phyloP scores from a whole-genome alignment of 2,329 filamentous ascomycete genomes.

The Verticillium zaregamsianum region DNA sequence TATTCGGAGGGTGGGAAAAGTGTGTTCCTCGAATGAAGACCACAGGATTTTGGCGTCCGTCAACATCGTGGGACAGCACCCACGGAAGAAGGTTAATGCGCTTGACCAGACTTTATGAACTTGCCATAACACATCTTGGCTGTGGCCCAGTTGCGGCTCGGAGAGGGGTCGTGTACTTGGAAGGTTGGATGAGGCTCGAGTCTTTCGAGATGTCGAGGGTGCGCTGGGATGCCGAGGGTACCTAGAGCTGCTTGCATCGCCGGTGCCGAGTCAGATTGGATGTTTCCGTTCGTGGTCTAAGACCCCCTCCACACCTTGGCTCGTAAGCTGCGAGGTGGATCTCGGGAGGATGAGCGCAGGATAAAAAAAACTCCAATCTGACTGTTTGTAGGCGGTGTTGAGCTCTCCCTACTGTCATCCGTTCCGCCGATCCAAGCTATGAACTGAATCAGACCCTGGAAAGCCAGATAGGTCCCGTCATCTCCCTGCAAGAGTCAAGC shows the following conservation, averaged over 20 bases:
- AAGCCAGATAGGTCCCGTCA: conserved; percentile 15
- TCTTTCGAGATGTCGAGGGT: conserved; percentile 10
- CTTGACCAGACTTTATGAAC: conserved; percentile 47
- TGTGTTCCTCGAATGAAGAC: conserved; percentile 21
- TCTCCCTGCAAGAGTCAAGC: conserved; percentile 16
- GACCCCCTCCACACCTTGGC: conserved; percentile 29
- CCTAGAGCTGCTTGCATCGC: conserved; percentile 39
- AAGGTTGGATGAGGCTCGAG: conserved; percentile 9
- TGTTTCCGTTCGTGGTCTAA: conserved; percentile 43
- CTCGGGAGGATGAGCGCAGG: background rate
- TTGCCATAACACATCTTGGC: conserved; percentile 39
- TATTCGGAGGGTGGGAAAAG: conserved; percentile 43
- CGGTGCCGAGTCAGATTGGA: conserved; percentile 19
- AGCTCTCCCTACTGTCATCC: conserved; percentile 35
- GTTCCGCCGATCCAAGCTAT: conserved; percentile 1
- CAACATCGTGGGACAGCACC: conserved; percentile 34
- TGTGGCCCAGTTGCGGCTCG: conserved; percentile 35
- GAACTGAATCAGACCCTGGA: conserved; percentile 14
- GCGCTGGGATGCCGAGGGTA: conserved; percentile 28
- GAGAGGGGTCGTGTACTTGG: conserved; percentile 26
- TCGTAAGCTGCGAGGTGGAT: conserved; percentile 6
- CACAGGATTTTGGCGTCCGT: conserved; percentile 45
- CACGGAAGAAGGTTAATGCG: conserved; percentile 50
- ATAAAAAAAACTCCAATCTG: conserved; percentile 24
- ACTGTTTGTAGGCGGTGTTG: conserved; percentile 44